Conservation (phyloP, 2,329 filamentous ascomycete genomes). For the Sporothrix protearum region DNA sequence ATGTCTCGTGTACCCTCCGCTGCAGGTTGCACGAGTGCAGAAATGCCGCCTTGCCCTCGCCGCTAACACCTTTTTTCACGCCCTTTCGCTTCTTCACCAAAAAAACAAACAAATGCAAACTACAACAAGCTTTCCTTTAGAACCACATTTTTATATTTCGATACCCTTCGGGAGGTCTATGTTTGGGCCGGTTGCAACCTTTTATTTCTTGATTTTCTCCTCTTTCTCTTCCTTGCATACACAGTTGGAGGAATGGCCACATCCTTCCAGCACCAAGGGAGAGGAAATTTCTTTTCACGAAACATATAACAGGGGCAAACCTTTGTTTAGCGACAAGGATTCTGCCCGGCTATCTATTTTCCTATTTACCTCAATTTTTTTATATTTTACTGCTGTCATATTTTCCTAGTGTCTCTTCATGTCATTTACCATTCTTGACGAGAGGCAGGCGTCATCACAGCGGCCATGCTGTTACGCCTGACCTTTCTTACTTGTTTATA, state of each 20-base stretch:
- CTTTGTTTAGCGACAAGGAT: not conserved
- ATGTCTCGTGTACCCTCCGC: not conserved
- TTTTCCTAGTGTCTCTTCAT: constrained; percentile 24
- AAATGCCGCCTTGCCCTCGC: constrained; percentile 33
- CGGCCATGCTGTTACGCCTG: not conserved
- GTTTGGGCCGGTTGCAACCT: constrained; percentile 32
- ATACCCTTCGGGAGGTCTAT: constrained; percentile 44
- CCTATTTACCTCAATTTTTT: constrained; percentile 16
- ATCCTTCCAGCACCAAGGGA: not conserved
- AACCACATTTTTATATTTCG: constrained; percentile 38
- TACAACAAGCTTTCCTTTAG: constrained; percentile 17
- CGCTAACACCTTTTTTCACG: constrained; percentile 32
- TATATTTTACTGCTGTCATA: not conserved
- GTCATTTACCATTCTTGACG: constrained; percentile 25
- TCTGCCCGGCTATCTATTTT: constrained; percentile 22
- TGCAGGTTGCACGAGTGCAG: not conserved
- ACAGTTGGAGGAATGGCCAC: not conserved
- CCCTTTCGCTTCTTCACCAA: constrained; percentile 26
- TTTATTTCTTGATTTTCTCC: constrained; percentile 23
- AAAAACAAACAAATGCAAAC: constrained; percentile 9
- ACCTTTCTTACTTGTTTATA: constrained; percentile 20
- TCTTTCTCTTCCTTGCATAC: not conserved
- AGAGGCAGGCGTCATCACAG: constrained; percentile 1
- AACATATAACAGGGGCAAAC: constrained; percentile 22
- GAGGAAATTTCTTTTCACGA: constrained; percentile 18